phyloP scores from a whole-genome alignment of 2,329 filamentous ascomycete genomes.

The Fusarium euwallaceae region DNA sequence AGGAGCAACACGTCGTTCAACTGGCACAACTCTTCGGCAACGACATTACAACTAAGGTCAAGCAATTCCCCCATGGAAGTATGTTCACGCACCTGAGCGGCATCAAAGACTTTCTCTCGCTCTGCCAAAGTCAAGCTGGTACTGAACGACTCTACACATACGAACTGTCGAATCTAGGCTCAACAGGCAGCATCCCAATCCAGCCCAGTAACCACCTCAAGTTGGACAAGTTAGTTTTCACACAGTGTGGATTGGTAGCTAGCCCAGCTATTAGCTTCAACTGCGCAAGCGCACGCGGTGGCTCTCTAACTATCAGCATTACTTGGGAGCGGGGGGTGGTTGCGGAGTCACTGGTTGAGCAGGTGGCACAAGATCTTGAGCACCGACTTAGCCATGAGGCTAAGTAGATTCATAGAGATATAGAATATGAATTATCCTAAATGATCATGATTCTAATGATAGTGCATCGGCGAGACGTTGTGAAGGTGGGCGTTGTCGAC shows the following conservation, averaged over 20 bases:
- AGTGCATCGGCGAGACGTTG: not conserved
- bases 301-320: constrained; percentile 1
- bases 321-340: constrained; percentile 25
- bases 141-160: constrained; percentile 2
- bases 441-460: not conserved
- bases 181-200: not conserved
- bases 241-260: constrained; percentile 16
- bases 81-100: not conserved
- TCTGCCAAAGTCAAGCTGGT: constrained; percentile 9
- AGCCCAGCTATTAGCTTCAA: constrained; percentile 26
- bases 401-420: not conserved
- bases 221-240: constrained; percentile 19
- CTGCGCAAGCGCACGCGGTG: constrained; percentile 19
- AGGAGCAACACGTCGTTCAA: not conserved
- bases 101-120: not conserved
- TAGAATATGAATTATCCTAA: accelerated
- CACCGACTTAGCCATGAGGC: not conserved
- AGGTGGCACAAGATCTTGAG: not conserved
- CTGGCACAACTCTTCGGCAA: not conserved
- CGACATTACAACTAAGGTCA: constrained; percentile 2
- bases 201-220: not conserved
- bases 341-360: constrained; percentile 2
- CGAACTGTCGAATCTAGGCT: constrained; percentile 30
- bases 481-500: not conserved
- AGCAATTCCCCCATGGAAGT: constrained; percentile 18